These are phyloP conservation scores for Suillus americanus DNA, from an alignment of 768 basidiomycete genomes.

Conservation along the genomic window DNA sequence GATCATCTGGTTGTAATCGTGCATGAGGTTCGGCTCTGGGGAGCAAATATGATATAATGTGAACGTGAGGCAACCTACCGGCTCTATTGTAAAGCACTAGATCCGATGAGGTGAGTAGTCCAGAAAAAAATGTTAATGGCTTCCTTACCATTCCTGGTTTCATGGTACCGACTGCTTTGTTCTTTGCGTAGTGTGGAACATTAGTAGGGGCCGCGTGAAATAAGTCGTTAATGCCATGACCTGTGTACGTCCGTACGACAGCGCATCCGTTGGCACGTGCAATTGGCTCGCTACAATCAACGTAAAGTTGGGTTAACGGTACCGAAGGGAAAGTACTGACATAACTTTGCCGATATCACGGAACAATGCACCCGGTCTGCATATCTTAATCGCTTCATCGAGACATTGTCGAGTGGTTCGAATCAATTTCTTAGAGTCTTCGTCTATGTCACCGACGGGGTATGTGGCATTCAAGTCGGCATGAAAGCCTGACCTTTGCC, in stretches of 20 bases:
- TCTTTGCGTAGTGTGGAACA: constrained; percentile 93
- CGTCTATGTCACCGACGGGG: constrained; percentile 83
- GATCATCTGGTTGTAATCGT: constrained; percentile 66
- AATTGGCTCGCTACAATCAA: constrained; percentile 69
- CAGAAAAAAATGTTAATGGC: neutral
- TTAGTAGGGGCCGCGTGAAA: constrained; percentile 89
- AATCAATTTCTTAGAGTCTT: constrained; percentile 81
- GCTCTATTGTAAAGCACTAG: constrained; percentile 76
- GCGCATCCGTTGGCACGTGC: constrained; percentile 82
- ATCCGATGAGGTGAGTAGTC: constrained; percentile 1
- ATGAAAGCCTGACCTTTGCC: constrained; percentile 66
- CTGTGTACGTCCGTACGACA: constrained; percentile 90
- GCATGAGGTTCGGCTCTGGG: constrained; percentile 8
- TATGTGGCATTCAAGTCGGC: constrained; percentile 93
- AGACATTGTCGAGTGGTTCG: constrained; percentile 78
- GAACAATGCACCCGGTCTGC: constrained; percentile 91
- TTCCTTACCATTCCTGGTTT: constrained; percentile 83
- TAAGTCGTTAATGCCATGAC: constrained; percentile 84
- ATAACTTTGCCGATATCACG: constrained; percentile 86
- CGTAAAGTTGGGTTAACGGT: constrained; percentile 11
- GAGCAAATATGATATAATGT: constrained; percentile 5
- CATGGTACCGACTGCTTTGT: constrained; percentile 91
- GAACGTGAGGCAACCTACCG: constrained; percentile 42
- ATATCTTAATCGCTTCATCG: constrained; percentile 87
- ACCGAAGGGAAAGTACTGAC: constrained; percentile 43